Evolutionary conservation across 768 basidiomycete genomes (phyloP).

Genomic region (Tricholomella constricta): DNA sequence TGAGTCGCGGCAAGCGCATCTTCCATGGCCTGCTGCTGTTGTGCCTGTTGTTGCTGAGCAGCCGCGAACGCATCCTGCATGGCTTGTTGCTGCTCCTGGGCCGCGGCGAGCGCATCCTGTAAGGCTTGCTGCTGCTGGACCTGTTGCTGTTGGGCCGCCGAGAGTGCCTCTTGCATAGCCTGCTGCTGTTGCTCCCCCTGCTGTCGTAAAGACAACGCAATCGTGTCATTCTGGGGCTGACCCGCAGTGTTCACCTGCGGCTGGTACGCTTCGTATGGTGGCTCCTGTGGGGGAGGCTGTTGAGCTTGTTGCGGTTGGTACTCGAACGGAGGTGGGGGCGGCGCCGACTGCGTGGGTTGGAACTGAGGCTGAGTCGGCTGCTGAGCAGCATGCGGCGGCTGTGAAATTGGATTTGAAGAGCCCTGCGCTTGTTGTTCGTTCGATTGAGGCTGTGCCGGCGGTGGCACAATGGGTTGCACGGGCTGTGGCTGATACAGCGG

Average conservation of each 20-base stretch:
- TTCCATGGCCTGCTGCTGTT: conserved; percentile 15
- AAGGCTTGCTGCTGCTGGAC: conserved; percentile 19
- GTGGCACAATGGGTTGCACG: not conserved
- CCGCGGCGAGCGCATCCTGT: too few relatives aligned
- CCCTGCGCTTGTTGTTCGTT: not conserved
- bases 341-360: not conserved
- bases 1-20: conserved; percentile 10
- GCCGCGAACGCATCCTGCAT: too few relatives aligned
- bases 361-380: not conserved
- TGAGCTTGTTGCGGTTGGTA: conserved; percentile 7
- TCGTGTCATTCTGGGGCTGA: conserved; percentile 4
- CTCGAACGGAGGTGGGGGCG: too few relatives aligned
- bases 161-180: conserved; percentile 8
- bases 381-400: not conserved
- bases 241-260: conserved; percentile 1
- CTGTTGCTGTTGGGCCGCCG: conserved; percentile 13
- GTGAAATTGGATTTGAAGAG: not conserved
- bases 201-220: conserved; percentile 7
- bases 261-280: conserved; percentile 5
- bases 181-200: conserved; percentile 17
- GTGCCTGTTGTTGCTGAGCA: conserved; percentile 17
- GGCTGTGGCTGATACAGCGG: conserved; percentile 12
- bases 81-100: too few relatives aligned
- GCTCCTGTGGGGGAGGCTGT: too few relatives aligned
- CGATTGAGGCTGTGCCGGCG: not conserved